These are phyloP conservation scores for Eudorina sp. DNA, from an alignment of 139 green algal genomes.

Conservation along the genomic window DNA sequence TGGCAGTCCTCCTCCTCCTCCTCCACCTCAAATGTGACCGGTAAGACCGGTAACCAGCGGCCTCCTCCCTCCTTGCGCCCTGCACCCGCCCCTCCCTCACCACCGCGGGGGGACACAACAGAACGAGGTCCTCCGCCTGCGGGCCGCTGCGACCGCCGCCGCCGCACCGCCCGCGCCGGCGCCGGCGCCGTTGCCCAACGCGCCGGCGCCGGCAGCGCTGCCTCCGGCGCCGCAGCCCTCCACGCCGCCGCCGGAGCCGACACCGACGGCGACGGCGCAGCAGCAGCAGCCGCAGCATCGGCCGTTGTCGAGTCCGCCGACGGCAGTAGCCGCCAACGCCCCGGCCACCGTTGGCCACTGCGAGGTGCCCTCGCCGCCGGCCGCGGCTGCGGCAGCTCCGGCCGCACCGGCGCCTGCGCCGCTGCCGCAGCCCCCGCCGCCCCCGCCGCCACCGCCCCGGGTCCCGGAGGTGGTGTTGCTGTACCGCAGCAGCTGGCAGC, in stretches of 20 bases:
- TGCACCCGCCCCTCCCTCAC: too few relatives aligned
- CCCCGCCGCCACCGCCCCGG: conserved; percentile 18
- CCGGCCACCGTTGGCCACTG: background rate
- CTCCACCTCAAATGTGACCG: too few relatives aligned
- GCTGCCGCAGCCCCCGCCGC: background rate
- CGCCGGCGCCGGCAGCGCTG: background rate
- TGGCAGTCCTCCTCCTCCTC: too few relatives aligned
- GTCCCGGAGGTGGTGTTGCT: conserved; percentile 11
- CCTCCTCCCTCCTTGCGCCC: too few relatives aligned
- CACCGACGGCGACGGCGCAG: background rate
- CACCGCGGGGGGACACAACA: too few relatives aligned
- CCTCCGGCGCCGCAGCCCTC: background rate
- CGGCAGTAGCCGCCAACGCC: background rate
- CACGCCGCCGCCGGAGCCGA: background rate
- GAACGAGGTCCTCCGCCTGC: conserved; percentile 18
- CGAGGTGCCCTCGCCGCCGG: too few relatives aligned
- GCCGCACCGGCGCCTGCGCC: background rate
- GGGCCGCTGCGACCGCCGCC: background rate
- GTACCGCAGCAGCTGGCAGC: conserved; percentile 41
- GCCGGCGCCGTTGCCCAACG: background rate
- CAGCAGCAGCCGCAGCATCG: background rate
- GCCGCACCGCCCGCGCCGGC: background rate
- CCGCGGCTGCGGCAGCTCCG: background rate
- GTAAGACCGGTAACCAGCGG: too few relatives aligned
- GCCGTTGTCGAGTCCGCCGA: background rate